A percentile compares a stretch with the other conserved stretches of the same genome.
phyloP scores from a whole-genome alignment of 2,329 filamentous ascomycete species.

The Cladophialophora carrionii region DNA sequence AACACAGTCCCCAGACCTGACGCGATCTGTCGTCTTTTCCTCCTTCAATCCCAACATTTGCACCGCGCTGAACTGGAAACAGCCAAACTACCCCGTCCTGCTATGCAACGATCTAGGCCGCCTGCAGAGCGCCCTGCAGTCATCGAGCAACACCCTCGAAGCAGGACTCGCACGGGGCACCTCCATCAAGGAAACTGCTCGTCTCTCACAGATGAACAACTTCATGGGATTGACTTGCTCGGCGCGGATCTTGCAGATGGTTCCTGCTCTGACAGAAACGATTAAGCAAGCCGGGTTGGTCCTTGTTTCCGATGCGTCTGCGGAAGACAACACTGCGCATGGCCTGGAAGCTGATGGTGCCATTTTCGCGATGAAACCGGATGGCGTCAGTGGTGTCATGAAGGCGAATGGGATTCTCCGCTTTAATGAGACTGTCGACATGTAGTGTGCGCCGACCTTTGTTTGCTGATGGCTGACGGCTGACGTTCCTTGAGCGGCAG shows the following conservation, averaged over 20 bases:
- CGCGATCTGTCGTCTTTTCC: slow-evolving; percentile 89
- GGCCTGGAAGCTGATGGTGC: slow-evolving; percentile 22
- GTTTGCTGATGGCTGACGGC: background rate
- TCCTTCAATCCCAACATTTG: slow-evolving; percentile 90
- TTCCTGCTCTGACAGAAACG: slow-evolving; percentile 86
- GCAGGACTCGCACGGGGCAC: slow-evolving; percentile 50
- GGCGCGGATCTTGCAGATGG: slow-evolving; percentile 84
- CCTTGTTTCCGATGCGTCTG: slow-evolving; percentile 83
- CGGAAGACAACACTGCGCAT: slow-evolving; percentile 49
- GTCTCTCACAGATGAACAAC: slow-evolving; percentile 92
- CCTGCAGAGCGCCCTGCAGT: slow-evolving; percentile 52
- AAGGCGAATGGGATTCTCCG: slow-evolving; percentile 83
- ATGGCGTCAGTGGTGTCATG: slow-evolving; percentile 85
- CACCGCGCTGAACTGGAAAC: slow-evolving; percentile 97
- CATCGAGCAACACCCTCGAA: slow-evolving; percentile 40
- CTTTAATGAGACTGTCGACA: slow-evolving; percentile 90
- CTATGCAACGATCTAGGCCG: slow-evolving; percentile 88
- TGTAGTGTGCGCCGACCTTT: slow-evolving; percentile 45
- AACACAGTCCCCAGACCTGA: slow-evolving; percentile 68
- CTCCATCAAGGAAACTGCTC: slow-evolving; percentile 92
- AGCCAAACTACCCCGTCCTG: slow-evolving; percentile 94
- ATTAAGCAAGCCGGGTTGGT: slow-evolving; percentile 94
- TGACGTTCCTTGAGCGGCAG: background rate
- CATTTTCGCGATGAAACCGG: slow-evolving; percentile 64
- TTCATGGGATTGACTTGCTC: slow-evolving; percentile 97